Percentiles rank a stretch among this genome's conserved stretches.
These are phyloP conservation scores for Eimeria falciformis DNA, from an alignment of 169 alveolate species.

Conservation along the genomic window DNA sequence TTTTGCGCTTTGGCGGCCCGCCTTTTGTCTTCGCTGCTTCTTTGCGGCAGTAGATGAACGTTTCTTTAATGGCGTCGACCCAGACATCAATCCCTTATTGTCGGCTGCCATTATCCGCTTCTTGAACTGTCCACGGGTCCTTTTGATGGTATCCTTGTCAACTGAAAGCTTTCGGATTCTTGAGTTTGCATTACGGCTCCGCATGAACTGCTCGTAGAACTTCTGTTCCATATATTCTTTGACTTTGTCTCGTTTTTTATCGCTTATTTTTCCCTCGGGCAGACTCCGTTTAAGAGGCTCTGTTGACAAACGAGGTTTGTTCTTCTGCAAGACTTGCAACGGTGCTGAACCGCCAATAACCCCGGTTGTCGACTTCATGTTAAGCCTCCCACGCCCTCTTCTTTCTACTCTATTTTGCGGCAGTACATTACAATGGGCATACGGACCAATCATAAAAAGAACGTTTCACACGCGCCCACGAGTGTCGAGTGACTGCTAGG, in stretches of 20 bases:
- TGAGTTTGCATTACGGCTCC: constrained; percentile 8
- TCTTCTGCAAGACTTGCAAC: constrained; percentile 6
- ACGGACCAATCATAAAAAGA: no score
- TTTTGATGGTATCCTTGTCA: not conserved
- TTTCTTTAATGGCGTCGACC: not conserved
- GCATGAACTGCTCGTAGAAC: constrained; percentile 66
- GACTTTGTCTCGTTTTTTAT: not conserved
- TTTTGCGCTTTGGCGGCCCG: not conserved
- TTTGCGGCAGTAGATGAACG: no score
- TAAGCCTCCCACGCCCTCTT: no score
- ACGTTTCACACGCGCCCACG: no score
- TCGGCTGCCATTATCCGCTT: not conserved
- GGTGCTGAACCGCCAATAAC: constrained; percentile 10
- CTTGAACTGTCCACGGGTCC: not conserved
- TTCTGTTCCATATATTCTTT: constrained; percentile 66
- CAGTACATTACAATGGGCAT: no score
- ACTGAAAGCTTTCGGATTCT: constrained; percentile 14
- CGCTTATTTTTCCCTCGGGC: not conserved
- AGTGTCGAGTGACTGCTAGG: no score
- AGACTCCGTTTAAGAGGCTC: not conserved
- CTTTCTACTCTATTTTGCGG: no score
- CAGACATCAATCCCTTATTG: not conserved
- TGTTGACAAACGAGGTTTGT: not conserved
- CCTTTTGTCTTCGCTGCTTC: not conserved
- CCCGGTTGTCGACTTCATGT: not conserved